A percentile compares a stretch with the other conserved stretches of the same genome.
These are phyloP conservation scores for Lasiodiplodia citricola DNA, from an alignment of 2,329 filamentous ascomycete species.

Conservation along the genomic window DNA sequence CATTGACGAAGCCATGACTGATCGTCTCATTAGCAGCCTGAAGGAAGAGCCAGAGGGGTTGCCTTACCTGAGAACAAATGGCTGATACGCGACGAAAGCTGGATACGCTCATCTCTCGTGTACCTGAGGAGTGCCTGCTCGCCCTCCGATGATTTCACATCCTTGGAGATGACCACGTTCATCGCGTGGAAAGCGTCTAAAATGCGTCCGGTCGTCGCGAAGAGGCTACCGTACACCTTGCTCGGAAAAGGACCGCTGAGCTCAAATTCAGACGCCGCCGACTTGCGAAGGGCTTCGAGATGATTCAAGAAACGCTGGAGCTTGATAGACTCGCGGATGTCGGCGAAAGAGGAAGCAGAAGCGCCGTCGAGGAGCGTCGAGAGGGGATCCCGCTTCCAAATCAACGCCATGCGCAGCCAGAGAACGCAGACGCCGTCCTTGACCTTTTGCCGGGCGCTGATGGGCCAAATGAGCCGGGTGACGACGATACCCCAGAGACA, in stretches of 20 bases:
- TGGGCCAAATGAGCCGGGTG: slow-evolving; percentile 90
- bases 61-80: slow-evolving; percentile 72
- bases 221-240: slow-evolving; percentile 72
- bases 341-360: slow-evolving; percentile 69
- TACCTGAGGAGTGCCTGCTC: slow-evolving; percentile 81
- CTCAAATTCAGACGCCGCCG: slow-evolving; percentile 86
- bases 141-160: slow-evolving; percentile 74
- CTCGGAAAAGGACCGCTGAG: slow-evolving; percentile 85
- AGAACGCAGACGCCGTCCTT: slow-evolving; percentile 88
- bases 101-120: slow-evolving; percentile 77
- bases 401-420: slow-evolving; percentile 91
- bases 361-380: slow-evolving; percentile 64
- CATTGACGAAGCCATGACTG: slow-evolving; percentile 86
- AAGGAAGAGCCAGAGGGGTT: neutral
- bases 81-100: slow-evolving; percentile 86
- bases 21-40: neutral
- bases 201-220: slow-evolving; percentile 80
- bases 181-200: slow-evolving; percentile 95
- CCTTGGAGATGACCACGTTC: slow-evolving; percentile 88
- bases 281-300: slow-evolving; percentile 72
- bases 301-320: slow-evolving; percentile 79
- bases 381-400: slow-evolving; percentile 93
- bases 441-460: slow-evolving; percentile 85
- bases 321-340: slow-evolving; percentile 83
- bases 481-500: slow-evolving; percentile 92